phyloP scores from a whole-genome alignment of 306 rosid species.

The Malus fusca region DNA sequence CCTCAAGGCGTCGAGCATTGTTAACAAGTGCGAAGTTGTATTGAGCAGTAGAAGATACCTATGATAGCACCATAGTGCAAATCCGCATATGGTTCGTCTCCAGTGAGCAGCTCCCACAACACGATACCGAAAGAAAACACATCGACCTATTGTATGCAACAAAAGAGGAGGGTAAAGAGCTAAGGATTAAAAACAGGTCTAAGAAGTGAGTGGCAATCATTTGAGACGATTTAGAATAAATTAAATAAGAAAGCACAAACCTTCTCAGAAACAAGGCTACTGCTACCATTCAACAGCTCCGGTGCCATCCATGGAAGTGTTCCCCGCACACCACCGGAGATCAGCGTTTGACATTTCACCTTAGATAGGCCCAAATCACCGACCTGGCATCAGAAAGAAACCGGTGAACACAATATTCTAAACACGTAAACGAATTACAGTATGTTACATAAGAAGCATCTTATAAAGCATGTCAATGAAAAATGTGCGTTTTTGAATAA shows the following conservation, averaged over 20 bases:
- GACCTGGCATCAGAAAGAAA: slow-evolving; percentile 43
- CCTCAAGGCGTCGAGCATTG: neutral
- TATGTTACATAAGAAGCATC: neutral
- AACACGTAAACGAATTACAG: neutral
- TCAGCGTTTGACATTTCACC: slow-evolving; percentile 80
- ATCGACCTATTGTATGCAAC: slow-evolving; percentile 48
- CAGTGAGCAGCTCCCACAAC: slow-evolving; percentile 89
- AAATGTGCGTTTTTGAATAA: neutral
- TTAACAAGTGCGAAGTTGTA: neutral
- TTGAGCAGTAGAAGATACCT: slow-evolving; percentile 29
- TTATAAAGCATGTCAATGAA: neutral
- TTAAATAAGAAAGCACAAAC: slow-evolving; percentile 23
- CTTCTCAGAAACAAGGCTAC: slow-evolving; percentile 92
- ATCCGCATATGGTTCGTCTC: slow-evolving; percentile 81
- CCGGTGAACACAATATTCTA: slow-evolving; percentile 4
- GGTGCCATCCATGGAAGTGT: slow-evolving; percentile 98
- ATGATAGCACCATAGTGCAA: slow-evolving; percentile 87
- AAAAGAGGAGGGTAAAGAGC: neutral
- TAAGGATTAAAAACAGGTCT: neutral
- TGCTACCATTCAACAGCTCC: slow-evolving; percentile 84
- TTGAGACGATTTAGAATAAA: neutral
- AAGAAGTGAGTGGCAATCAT: neutral
- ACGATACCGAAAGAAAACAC: slow-evolving; percentile 82
- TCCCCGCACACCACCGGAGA: slow-evolving; percentile 92
- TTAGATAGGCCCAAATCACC: slow-evolving; percentile 93